Percentiles rank a stretch among this genome's conserved stretches.
These are phyloP conservation scores for Vaccinium vitisidaea DNA, from an alignment of 148 eudicot genomes.

Conservation along the genomic window DNA sequence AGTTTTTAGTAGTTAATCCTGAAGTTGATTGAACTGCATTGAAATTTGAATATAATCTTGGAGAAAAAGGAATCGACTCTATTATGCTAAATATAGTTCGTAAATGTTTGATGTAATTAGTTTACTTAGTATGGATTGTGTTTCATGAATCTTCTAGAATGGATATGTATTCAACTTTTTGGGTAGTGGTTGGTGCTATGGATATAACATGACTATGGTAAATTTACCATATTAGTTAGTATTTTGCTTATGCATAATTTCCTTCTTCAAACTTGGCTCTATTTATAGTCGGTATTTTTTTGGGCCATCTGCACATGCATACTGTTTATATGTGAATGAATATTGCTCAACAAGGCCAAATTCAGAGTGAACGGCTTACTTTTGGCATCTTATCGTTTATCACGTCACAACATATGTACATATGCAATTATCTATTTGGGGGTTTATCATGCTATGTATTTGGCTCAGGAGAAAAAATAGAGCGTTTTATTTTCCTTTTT, in stretches of 20 bases:
- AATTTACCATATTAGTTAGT: not conserved
- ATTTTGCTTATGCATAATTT: no score
- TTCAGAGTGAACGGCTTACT: not conserved
- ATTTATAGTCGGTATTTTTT: no score
- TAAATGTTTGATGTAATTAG: not conserved
- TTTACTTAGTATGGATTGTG: not conserved
- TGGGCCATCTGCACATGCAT: not conserved
- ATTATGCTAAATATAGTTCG: not conserved
- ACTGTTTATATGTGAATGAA: not conserved
- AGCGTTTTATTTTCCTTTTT: not conserved
- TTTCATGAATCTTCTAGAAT: not conserved
- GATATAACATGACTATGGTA: not conserved
- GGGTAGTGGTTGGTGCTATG: not conserved
- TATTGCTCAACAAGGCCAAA: no score
- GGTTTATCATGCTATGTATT: not conserved
- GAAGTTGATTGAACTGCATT: slow-evolving; percentile 2
- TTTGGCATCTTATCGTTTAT: not conserved
- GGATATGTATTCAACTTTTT: not conserved
- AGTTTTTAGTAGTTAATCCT: not conserved
- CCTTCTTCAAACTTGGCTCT: no score
- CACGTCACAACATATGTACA: not conserved
- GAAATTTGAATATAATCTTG: not conserved
- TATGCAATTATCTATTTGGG: not conserved
- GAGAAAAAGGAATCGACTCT: not conserved
- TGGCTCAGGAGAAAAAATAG: not conserved